phyloP scores from a whole-genome alignment of 2,329 filamentous ascomycete genomes.

The Leptographium flavum region DNA sequence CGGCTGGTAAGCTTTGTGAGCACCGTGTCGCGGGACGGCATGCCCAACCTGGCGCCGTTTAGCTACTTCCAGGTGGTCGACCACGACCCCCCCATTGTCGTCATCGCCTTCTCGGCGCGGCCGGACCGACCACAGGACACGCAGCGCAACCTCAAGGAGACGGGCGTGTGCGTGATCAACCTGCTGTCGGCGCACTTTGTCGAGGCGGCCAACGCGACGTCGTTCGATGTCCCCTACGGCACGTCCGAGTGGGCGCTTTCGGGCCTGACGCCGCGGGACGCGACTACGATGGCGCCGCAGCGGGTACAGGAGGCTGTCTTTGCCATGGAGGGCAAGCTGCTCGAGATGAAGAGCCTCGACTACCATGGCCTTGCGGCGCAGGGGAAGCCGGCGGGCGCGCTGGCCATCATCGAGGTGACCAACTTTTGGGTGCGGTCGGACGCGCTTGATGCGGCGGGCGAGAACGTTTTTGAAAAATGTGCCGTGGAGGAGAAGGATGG shows the following conservation, averaged over 20 bases:
- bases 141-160: constrained; percentile 49
- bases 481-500: too few relatives aligned
- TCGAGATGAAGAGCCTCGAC: constrained; percentile 72
- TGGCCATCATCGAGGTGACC: constrained; percentile 51
- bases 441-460: constrained; percentile 63
- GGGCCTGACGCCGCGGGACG: constrained; percentile 54
- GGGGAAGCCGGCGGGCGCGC: neutral
- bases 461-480: too few relatives aligned
- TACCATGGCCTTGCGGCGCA: constrained; percentile 20
- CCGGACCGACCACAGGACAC: neutral
- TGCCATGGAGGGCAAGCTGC: constrained; percentile 64
- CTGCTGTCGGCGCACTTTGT: constrained; percentile 72
- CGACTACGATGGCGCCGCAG: constrained; percentile 41
- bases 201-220: constrained; percentile 70
- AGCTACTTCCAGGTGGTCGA: neutral
- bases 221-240: constrained; percentile 63
- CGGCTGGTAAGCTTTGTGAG: neutral
- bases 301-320: constrained; percentile 74
- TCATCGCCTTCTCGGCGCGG: neutral
- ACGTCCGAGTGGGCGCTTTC: constrained; percentile 64
- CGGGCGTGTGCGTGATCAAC: constrained; percentile 67
- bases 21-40: neutral
- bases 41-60: neutral
- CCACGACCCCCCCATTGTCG: neutral
- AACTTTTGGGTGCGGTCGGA: constrained; percentile 83